These are phyloP conservation scores for Fusarium sp. DNA, from an alignment of 2,329 filamentous ascomycete genomes.

Conservation along the genomic window DNA sequence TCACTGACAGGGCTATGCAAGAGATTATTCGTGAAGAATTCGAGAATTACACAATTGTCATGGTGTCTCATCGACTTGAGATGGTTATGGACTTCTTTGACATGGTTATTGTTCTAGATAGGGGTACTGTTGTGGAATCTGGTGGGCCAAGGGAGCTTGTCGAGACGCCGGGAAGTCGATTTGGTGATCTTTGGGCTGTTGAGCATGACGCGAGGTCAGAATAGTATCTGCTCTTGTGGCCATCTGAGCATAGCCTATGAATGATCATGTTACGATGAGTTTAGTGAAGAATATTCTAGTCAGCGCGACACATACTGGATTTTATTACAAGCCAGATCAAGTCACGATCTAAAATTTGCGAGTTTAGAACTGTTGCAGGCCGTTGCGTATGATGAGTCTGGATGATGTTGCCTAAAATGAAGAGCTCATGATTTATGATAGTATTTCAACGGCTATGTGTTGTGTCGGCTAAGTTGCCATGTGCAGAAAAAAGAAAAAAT, in stretches of 20 bases:
- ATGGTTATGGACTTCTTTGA: conserved; percentile 63
- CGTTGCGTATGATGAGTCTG: rapidly evolving
- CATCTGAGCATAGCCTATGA: neutral
- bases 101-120: conserved; percentile 59
- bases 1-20: conserved; percentile 54
- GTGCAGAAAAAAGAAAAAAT: neutral
- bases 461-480: neutral
- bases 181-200: conserved; percentile 46
- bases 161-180: conserved; percentile 39
- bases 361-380: neutral
- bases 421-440: neutral
- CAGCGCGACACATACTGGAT: too few relatives aligned
- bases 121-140: conserved; percentile 55
- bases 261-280: too few relatives aligned
- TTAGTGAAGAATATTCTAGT: too few relatives aligned
- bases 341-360: neutral
- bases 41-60: conserved; percentile 61
- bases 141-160: conserved; percentile 40
- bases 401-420: rapidly evolving
- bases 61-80: conserved; percentile 56
- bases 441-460: neutral
- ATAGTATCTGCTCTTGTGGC: neutral
- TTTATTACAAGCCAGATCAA: too few relatives aligned
- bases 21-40: conserved; percentile 53
- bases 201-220: conserved; percentile 19